Conservation (phyloP, 257 asterid genomes). For the Echites panduratus region DNA sequence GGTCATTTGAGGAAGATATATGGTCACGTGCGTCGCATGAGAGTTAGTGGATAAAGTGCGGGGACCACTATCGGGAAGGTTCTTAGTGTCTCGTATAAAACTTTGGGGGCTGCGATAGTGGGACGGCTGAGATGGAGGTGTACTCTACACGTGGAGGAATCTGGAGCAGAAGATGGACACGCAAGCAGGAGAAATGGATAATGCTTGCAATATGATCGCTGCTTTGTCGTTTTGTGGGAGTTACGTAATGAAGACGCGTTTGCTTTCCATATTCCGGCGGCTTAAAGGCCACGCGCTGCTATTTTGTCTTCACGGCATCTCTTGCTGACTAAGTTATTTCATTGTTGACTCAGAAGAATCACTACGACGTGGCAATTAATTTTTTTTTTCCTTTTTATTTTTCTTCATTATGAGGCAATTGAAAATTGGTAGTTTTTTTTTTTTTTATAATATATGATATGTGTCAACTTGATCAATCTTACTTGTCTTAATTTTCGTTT, state of each 20-base stretch:
- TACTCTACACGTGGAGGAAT: constrained; percentile 42
- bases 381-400: no score
- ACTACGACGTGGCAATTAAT: neutral
- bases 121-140: constrained; percentile 37
- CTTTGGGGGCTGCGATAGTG: constrained; percentile 15
- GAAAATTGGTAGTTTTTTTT: no score
- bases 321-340: neutral
- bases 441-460: no score
- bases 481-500: no score
- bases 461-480: no score
- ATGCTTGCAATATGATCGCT: constrained; percentile 27
- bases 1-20: neutral
- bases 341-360: neutral
- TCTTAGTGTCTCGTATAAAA: constrained; percentile 13
- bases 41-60: constrained; percentile 38
- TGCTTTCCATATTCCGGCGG: constrained; percentile 36
- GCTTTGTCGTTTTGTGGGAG: constrained; percentile 26
- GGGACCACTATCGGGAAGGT: constrained; percentile 44
- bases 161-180: constrained; percentile 22
- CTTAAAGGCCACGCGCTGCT: constrained; percentile 29
- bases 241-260: constrained; percentile 21
- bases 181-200: constrained; percentile 43
- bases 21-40: constrained; percentile 19
- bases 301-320: neutral
- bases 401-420: no score